A percentile compares a stretch with the other conserved stretches of the same genome.
Evolutionary conservation across 352 stramenopile species (phyloP).

Genomic region (Pythium oligandrum): DNA sequence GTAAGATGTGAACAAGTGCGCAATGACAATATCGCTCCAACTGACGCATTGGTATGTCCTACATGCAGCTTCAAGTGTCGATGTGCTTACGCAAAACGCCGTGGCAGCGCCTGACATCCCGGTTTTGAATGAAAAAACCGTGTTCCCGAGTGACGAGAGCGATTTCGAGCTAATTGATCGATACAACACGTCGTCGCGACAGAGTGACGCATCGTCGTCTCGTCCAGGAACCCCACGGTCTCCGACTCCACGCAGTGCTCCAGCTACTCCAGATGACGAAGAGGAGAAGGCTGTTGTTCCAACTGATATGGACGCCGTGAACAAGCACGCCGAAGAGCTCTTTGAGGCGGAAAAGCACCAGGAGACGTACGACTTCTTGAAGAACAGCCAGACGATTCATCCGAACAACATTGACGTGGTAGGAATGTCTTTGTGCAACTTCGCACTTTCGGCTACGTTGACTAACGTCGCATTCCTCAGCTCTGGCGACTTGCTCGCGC

Average conservation of each 20-base stretch:
- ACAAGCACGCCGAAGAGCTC: constrained; percentile 38
- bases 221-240: background rate
- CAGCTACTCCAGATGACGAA: constrained; percentile 10
- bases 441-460: too few species aligned
- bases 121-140: constrained; percentile 45
- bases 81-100: constrained; percentile 29
- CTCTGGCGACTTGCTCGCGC: constrained; percentile 57
- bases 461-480: constrained; percentile 13
- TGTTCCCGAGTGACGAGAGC: constrained; percentile 47
- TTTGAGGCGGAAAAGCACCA: constrained; percentile 42
- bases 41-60: too few species aligned
- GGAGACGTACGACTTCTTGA: constrained; percentile 37
- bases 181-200: constrained; percentile 22
- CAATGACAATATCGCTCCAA: too few species aligned
- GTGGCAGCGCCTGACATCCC: constrained; percentile 22
- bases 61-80: constrained; percentile 36
- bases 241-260: background rate
- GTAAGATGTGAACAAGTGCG: constrained; percentile 13
- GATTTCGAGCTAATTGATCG: constrained; percentile 56
- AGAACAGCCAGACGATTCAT: constrained; percentile 28
- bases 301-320: constrained; percentile 24
- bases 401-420: constrained; percentile 48
- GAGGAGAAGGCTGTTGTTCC: constrained; percentile 31
- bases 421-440: background rate
- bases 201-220: constrained; percentile 1